phyloP scores from a whole-genome alignment of 805 yeast genomes.

The Wickerhamomyces queroliae region DNA sequence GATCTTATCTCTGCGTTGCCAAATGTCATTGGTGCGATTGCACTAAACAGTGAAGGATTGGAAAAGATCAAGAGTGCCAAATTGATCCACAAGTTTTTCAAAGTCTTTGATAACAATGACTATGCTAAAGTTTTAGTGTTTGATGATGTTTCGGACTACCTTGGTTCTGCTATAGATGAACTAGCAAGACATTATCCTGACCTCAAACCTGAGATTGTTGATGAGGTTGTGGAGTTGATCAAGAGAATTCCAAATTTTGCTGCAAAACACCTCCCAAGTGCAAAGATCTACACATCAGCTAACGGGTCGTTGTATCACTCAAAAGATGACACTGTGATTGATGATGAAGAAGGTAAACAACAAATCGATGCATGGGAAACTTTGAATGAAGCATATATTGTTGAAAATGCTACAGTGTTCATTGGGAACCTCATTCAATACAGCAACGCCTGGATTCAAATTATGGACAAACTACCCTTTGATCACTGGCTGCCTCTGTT shows the following conservation, averaged over 20 bases:
- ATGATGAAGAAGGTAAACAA: constrained; percentile 33
- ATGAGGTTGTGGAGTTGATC: constrained; percentile 41
- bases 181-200: constrained; percentile 78
- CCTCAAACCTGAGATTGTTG: constrained; percentile 52
- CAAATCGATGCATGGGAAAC: constrained; percentile 51
- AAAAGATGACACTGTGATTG: constrained; percentile 34
- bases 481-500: constrained; percentile 44
- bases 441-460: constrained; percentile 22
- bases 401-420: constrained; percentile 43
- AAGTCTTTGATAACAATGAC: constrained; percentile 41
- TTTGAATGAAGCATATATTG: constrained; percentile 33
- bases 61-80: constrained; percentile 39
- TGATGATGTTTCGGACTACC: constrained; percentile 44
- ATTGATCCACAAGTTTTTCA: constrained; percentile 39
- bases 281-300: constrained; percentile 38
- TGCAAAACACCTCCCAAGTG: constrained; percentile 28
- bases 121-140: constrained; percentile 49
- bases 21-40: constrained; percentile 76
- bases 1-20: constrained; percentile 59
- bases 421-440: constrained; percentile 44
- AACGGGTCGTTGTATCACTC: constrained; percentile 35
- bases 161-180: constrained; percentile 74
- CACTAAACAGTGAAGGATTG: constrained; percentile 71
- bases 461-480: constrained; percentile 29
- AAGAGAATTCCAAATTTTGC: constrained; percentile 36